Base-by-base conservation (phyloP, 306 rosid genomes). In the Heteromeles arbutifolia region DNA sequence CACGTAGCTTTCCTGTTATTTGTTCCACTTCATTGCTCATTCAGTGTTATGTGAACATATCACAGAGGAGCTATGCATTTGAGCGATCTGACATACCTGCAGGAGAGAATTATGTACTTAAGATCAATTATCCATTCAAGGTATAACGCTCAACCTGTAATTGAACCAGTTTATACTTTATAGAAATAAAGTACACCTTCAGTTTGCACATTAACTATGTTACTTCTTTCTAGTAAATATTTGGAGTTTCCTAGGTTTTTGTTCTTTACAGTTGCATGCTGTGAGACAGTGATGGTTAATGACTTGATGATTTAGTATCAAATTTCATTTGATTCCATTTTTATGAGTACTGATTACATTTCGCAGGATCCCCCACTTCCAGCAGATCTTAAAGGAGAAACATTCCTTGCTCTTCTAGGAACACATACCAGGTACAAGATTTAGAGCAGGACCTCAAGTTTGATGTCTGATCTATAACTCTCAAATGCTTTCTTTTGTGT, bases 21-120 rank as follows among this genome's bases (percentile, higher is more conserved):
- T 41, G 22, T 76, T 73, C 69, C 58, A 31, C 39, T 71, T 74
- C 71, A 65, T 52, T 69, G 69, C 76, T 85, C 29, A 29, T 75
- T 72, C 5, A 59, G 43, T 67, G 34, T 67, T 69, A 15, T 74
- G 25, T 72, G 28, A 31, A 62, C 15, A 54, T 74, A 53, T 81
- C 64, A 65, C 90, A 95, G 99, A 95, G 97, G 85, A 95, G 83
- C 50, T 92, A 92, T 77, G 97, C 97, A 82, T 95, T 92, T 89
- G 97, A 90, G 69, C 88, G 91, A 66, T 77, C 81, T 73, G 99
- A 95, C 82, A 82, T 92, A 82, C 93, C 97, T 52, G 18, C 80
- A 14, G 99, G 99, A 68, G 97, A 95, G 71, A 90, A 80, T 79
- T 90, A 89, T 74, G 99, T 84, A 67, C 86, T 95, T 66, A 95